phyloP scores from a whole-genome alignment of 2,329 filamentous ascomycete genomes.

The Verruconis gallopava region DNA sequence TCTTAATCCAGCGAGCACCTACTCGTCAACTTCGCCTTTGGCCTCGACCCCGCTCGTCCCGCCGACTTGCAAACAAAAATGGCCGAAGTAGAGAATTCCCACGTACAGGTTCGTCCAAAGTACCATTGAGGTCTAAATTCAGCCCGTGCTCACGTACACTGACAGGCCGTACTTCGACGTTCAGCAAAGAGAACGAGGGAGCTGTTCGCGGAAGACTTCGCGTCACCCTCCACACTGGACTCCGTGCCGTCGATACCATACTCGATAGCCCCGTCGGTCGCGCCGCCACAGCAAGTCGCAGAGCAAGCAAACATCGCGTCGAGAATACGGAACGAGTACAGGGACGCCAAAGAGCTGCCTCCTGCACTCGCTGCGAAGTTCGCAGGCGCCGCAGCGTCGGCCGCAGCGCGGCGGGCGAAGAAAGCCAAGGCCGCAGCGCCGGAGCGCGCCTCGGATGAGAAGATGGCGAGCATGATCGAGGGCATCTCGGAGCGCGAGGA shows the following conservation, averaged over 20 bases:
- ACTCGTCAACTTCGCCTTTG: too few relatives aligned
- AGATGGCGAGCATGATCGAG: constrained; percentile 55
- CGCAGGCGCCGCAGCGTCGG: constrained; percentile 43
- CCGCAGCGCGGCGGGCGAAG: constrained; percentile 47
- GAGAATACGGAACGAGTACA: constrained; percentile 62
- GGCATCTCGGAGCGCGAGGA: constrained; percentile 38
- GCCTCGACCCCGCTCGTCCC: too few relatives aligned
- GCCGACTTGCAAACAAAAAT: too few relatives aligned
- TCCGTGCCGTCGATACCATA: constrained; percentile 26
- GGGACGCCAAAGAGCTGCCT: constrained; percentile 63
- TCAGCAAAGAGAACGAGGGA: constrained; percentile 43
- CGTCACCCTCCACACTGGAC: constrained; percentile 28
- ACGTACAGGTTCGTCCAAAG: too few relatives aligned
- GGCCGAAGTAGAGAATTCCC: too few relatives aligned
- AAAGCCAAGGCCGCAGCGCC: constrained; percentile 41
- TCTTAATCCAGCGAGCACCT: too few relatives aligned
- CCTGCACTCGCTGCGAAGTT: constrained; percentile 68
- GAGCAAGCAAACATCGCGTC: constrained; percentile 37
- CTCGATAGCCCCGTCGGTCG: constrained; percentile 31
- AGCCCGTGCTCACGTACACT: constrained; percentile 5
- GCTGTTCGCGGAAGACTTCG: constrained; percentile 41
- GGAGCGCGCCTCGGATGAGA: constrained; percentile 36
- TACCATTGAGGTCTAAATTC: neutral
- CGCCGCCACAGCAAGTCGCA: constrained; percentile 30
- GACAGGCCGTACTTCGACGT: constrained; percentile 19